Evolutionary conservation across 305 asterid genomes (phyloP), one percentile per base, ranked within the genome.

Genomic region (Rubia tinctorum): DNA sequence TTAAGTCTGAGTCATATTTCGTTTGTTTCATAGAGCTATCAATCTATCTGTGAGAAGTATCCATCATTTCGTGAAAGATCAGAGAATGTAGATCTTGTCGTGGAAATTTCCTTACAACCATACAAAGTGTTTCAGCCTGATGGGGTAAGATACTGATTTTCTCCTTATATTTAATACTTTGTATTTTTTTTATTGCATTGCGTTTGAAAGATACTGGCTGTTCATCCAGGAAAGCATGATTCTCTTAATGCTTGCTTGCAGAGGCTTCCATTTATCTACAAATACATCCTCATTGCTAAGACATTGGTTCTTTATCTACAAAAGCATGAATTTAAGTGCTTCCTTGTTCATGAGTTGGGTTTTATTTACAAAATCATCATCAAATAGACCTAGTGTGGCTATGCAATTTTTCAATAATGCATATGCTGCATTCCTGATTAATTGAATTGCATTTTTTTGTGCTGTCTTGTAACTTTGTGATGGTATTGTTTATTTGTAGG

Each of bases 21-120:
- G 22, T 77, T 76, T 75, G 77, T 77, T 80, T 77, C 27, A 74
- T 71, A 95, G 99, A 95, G 94, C 83, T 92, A 95, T 84, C 99
- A 95, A 92, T 78, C 63, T 69, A 88, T 95, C 66, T 92, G 98
- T 66, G 96, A 95, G 95, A 95, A 90, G 89, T 77, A 95, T 78
- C 99, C 98, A 6, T 90, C 96, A 27, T 95, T 95, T 58, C 99
- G 98, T 53, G 97, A 95, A 75, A 87, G 99, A 84, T 92, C 97
- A 62, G 99, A 95, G 82, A 95, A 95, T 76, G 99, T 95, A 2
- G 96, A 95, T 84, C 99, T 95, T 71, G 97, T 92, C 84, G 99
- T 95, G 76, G 99, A 95, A 78, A 95, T 95, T 79, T 95, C 99
- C 69, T 88, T 95, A 73, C 99, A 95, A 86, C 98, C 98, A 30